These are phyloP conservation scores for Turnera subulata DNA, from an alignment of 345 rosid species.

Conservation along the genomic window DNA sequence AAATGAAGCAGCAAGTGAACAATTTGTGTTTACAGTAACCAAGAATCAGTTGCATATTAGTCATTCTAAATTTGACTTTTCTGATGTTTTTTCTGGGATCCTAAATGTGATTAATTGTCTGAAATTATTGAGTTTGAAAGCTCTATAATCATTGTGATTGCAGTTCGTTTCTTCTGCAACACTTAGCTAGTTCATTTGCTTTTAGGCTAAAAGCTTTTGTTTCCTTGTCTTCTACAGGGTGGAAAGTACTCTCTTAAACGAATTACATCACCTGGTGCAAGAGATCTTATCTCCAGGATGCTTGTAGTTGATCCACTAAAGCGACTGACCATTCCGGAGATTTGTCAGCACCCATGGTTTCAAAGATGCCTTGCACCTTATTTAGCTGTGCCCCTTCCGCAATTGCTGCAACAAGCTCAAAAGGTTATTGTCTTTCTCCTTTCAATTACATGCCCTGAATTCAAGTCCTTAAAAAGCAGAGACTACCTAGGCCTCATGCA, in stretches of 20 bases:
- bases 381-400: constrained; percentile 81
- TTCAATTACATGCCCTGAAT: neutral
- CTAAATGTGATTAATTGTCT: too few species aligned
- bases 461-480: neutral
- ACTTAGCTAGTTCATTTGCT: too few species aligned
- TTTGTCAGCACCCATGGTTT: constrained; percentile 90
- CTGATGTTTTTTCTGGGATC: too few species aligned
- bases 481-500: too few species aligned
- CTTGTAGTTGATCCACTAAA: constrained; percentile 88
- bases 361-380: constrained; percentile 74
- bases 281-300: constrained; percentile 91
- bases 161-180: too few species aligned
- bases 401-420: constrained; percentile 65
- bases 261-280: constrained; percentile 74
- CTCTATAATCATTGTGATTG: too few species aligned
- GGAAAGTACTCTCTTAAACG: constrained; percentile 92
- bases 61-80: too few species aligned
- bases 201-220: neutral
- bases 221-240: constrained; percentile 36
- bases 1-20: too few species aligned
- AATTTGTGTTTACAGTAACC: too few species aligned
- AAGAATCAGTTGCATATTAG: too few species aligned
- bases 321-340: constrained; percentile 83
- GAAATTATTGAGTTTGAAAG: too few species aligned
- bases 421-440: constrained; percentile 38